These are phyloP conservation scores for Diaporthe sp. DNA, from an alignment of 2,329 filamentous ascomycete species.

Conservation along the genomic window DNA sequence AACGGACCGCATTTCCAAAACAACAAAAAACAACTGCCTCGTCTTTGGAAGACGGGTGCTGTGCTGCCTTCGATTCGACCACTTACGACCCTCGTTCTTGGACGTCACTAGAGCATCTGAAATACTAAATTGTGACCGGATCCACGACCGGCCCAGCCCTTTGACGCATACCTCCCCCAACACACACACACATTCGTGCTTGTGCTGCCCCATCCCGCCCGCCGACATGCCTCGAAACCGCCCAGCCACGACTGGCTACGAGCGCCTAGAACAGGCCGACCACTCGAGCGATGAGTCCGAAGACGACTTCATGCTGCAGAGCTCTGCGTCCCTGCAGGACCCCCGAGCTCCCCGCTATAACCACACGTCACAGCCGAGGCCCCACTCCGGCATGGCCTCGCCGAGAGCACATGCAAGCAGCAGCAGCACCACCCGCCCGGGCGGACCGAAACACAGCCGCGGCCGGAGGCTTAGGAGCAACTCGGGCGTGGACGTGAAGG, in stretches of 20 bases:
- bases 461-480: slow-evolving; percentile 73
- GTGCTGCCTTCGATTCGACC: slow-evolving; percentile 33
- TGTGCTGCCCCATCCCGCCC: slow-evolving; percentile 5
- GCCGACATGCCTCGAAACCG: slow-evolving; percentile 75
- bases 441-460: slow-evolving; percentile 56
- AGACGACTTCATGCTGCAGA: slow-evolving; percentile 70
- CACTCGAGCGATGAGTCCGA: slow-evolving; percentile 81
- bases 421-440: slow-evolving; percentile 51
- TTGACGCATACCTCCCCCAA: neutral
- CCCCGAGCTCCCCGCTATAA: slow-evolving; percentile 74
- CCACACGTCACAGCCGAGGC: slow-evolving; percentile 72
- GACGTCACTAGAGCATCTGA: slow-evolving; percentile 18
- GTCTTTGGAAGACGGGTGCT: slow-evolving; percentile 27
- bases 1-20: slow-evolving; percentile 19
- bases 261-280: slow-evolving; percentile 86
- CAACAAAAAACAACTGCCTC: slow-evolving; percentile 18
- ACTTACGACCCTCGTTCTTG: neutral
- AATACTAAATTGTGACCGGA: neutral
- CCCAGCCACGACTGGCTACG: slow-evolving; percentile 85
- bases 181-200: neutral
- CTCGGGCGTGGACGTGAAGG: slow-evolving; percentile 95
- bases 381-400: slow-evolving; percentile 72
- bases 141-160: neutral
- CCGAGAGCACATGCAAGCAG: slow-evolving; percentile 60
- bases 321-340: slow-evolving; percentile 69